Evolutionary conservation across 345 rosid genomes (phyloP).

Genomic region (Camelina sativa): DNA sequence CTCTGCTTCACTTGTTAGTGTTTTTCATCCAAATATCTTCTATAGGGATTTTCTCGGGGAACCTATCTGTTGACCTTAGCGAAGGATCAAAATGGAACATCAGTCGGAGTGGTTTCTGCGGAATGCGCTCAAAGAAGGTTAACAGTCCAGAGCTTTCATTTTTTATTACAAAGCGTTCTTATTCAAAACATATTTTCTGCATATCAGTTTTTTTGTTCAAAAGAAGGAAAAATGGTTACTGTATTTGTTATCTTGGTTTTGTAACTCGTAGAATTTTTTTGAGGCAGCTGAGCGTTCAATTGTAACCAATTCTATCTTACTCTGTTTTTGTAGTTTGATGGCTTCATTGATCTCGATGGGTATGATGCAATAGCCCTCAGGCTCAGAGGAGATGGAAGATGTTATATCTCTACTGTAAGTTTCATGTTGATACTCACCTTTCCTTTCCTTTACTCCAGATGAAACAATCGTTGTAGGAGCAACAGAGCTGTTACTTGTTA

Average conservation of each 20-base stretch:
- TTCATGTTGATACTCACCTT: conserved; percentile 26
- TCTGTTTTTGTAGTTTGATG: conserved; percentile 73
- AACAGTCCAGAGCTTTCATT: neutral
- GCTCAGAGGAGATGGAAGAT: conserved; percentile 94
- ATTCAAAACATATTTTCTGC: conserved; percentile 1
- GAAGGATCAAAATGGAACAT: conserved; percentile 85
- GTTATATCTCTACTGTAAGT: conserved; percentile 92
- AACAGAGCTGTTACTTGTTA: neutral
- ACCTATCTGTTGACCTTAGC: conserved; percentile 67
- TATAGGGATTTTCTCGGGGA: conserved; percentile 87
- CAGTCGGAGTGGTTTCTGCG: conserved; percentile 87
- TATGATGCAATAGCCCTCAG: conserved; percentile 84
- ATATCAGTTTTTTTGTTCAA: neutral
- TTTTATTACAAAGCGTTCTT: conserved; percentile 6
- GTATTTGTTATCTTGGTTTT: conserved; percentile 1
- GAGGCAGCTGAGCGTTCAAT: neutral
- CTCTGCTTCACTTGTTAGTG: conserved; percentile 18
- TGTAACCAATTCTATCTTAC: conserved; percentile 10
- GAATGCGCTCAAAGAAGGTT: conserved; percentile 98
- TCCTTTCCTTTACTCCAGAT: conserved; percentile 2
- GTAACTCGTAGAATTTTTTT: neutral
- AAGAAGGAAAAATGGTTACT: conserved; percentile 1
- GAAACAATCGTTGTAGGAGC: conserved; percentile 16
- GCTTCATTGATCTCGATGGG: conserved; percentile 86
- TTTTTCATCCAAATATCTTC: conserved; percentile 13